Evolutionary conservation across 306 rosid genomes (phyloP).

Genomic region (Vigna angularis): DNA sequence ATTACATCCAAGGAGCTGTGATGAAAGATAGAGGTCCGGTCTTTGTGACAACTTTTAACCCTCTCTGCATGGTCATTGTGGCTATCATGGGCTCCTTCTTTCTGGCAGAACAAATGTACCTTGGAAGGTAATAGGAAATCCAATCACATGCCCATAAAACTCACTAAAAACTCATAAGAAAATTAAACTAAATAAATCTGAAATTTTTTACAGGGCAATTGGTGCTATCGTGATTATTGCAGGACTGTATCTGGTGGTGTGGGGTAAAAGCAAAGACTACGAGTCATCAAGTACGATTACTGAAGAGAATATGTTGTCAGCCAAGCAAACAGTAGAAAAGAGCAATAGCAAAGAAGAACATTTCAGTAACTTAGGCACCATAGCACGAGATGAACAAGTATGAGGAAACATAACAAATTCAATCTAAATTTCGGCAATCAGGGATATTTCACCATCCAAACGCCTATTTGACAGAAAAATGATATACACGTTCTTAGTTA

Average conservation of each 20-base stretch:
- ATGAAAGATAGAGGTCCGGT: conserved; percentile 94
- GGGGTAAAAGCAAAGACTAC: conserved; percentile 89
- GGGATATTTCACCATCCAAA: background rate
- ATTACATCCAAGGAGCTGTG: conserved; percentile 91
- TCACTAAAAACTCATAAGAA: background rate
- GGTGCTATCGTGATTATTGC: conserved; percentile 74
- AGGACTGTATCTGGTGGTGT: conserved; percentile 81
- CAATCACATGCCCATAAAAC: background rate
- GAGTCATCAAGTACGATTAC: conserved; percentile 29
- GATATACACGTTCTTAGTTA: conserved; percentile 27
- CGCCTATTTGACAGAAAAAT: conserved; percentile 31
- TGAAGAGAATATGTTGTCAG: conserved; percentile 46
- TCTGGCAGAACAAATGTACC: conserved; percentile 64
- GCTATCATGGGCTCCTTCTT: conserved; percentile 79
- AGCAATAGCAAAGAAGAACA: conserved; percentile 42
- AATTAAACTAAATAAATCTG: conserved; percentile 10
- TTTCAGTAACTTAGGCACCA: conserved; percentile 40
- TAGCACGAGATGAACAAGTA: conserved; percentile 38
- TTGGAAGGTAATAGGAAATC: conserved; percentile 72
- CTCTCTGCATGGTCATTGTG: conserved; percentile 86
- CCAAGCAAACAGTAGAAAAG: conserved; percentile 41
- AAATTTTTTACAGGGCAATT: conserved; percentile 61
- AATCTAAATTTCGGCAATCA: conserved; percentile 12
- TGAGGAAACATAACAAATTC: conserved; percentile 36
- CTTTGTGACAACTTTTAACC: conserved; percentile 87